These are phyloP conservation scores for Xylaria nigripes DNA, from an alignment of 495 filamentous ascomycete species.

Conservation along the genomic window DNA sequence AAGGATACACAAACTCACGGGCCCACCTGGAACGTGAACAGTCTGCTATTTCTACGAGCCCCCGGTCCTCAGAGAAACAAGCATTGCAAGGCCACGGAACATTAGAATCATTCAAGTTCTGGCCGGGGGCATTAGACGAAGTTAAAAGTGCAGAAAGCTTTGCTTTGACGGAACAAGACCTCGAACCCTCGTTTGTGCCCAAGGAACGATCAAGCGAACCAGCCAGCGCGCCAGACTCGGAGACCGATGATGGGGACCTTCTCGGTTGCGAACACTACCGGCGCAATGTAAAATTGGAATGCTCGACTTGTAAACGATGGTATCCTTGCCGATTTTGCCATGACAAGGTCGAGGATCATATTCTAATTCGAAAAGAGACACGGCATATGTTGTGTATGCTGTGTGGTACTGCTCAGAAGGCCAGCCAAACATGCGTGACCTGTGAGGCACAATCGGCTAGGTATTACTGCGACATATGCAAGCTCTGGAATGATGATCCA, in stretches of 20 bases:
- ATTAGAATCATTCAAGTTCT: conserved; percentile 33
- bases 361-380: conserved; percentile 69
- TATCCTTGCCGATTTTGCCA: conserved; percentile 95
- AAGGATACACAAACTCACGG: conserved; percentile 55
- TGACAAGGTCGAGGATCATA: conserved; percentile 77
- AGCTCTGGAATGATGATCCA: conserved; percentile 91
- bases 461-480: conserved; percentile 92
- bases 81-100: conserved; percentile 16
- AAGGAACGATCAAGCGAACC: conserved; percentile 11
- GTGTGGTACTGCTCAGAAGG: conserved; percentile 78
- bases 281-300: conserved; percentile 93
- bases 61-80: conserved; percentile 19
- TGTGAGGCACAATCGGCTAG: conserved; percentile 75
- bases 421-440: conserved; percentile 62
- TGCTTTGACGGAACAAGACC: conserved; percentile 62
- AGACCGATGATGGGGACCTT: conserved; percentile 34
- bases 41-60: conserved; percentile 25
- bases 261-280: conserved; percentile 91
- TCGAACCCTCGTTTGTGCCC: conserved; percentile 60
- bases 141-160: conserved; percentile 41
- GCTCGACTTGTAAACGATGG: conserved; percentile 80
- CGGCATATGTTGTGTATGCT: conserved; percentile 98
- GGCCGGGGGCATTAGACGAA: conserved; percentile 31
- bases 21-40: conserved; percentile 29
- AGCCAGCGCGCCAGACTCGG: conserved; percentile 34